Percentiles rank a stretch among this genome's conserved stretches.
Conservation (phyloP, 2,329 filamentous ascomycete species). For the Endocalyx cinctus region DNA sequence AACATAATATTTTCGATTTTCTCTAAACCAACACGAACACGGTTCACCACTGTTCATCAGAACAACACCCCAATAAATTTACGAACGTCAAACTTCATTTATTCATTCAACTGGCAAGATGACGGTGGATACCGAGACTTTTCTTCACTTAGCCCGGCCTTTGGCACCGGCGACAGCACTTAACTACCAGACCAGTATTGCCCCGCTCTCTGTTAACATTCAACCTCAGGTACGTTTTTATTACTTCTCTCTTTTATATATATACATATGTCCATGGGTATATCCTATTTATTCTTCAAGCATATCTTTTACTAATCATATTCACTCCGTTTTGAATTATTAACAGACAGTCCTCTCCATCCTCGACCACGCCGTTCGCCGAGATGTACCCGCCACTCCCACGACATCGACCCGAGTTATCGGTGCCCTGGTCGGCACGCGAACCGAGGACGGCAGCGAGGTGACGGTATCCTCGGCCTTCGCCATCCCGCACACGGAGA, state of each 20-base stretch:
- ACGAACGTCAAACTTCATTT: constrained; percentile 1
- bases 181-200: constrained; percentile 77
- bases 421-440: constrained; percentile 86
- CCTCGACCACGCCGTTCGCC: constrained; percentile 89
- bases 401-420: constrained; percentile 80
- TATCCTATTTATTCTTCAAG: not conserved
- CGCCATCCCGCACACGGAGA: constrained; percentile 97
- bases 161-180: constrained; percentile 70
- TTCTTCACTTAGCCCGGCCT: constrained; percentile 91
- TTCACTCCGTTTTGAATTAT: constrained; percentile 1
- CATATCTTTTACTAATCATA: constrained; percentile 1
- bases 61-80: no score
- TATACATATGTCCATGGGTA: not conserved
- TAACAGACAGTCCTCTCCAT: constrained; percentile 65
- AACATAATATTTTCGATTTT: no score
- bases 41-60: no score
- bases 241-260: constrained; percentile 2
- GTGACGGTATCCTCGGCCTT: constrained; percentile 96
- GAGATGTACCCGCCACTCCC: constrained; percentile 69
- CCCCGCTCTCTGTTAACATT: constrained; percentile 89
- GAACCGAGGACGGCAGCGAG: constrained; percentile 94
- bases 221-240: constrained; percentile 75
- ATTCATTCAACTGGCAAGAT: no score
- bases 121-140: constrained; percentile 75
- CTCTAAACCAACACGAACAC: no score